Evolutionary conservation across 176 grass and related monocot genomes (phyloP).

Genomic region (Pontederia crassipes): DNA sequence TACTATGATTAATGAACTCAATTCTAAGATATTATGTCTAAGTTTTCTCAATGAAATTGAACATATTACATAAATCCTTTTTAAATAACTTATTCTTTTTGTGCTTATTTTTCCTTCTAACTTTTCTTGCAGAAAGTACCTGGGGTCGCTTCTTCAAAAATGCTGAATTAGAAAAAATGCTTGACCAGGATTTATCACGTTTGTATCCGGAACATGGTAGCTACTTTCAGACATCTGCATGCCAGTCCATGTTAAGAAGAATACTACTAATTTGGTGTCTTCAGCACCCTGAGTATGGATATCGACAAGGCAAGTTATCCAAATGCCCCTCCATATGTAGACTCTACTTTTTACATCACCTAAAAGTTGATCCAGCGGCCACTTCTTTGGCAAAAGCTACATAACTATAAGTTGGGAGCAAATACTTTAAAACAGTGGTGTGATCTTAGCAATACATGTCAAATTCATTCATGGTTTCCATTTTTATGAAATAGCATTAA

Average conservation of each 20-base stretch:
- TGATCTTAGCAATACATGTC: too few relatives aligned
- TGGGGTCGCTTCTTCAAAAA: conserved; percentile 88
- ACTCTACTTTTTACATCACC: background rate
- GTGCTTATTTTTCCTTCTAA: too few relatives aligned
- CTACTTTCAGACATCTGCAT: conserved; percentile 75
- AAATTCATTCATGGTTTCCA: too few relatives aligned
- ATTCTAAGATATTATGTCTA: background rate
- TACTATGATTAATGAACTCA: background rate
- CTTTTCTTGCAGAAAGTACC: conserved; percentile 47
- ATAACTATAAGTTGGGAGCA: too few relatives aligned
- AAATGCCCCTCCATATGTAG: background rate
- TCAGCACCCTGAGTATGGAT: conserved; percentile 79
- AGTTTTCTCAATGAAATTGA: background rate
- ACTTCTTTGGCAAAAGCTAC: too few relatives aligned
- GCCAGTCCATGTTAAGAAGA: conserved; percentile 71
- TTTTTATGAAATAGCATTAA: too few relatives aligned
- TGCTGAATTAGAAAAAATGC: conserved; percentile 75
- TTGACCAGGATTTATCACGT: conserved; percentile 77
- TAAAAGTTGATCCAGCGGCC: too few relatives aligned
- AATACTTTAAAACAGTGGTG: too few relatives aligned
- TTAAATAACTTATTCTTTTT: background rate
- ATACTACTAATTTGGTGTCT: conserved; percentile 88
- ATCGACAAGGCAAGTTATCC: conserved; percentile 64
- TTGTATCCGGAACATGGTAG: conserved; percentile 75
- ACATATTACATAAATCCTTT: background rate